Evolutionary conservation across 1,284 basidiomycete species (phyloP), one percentile per base, ranked within the genome.

Genomic region (Ceratobasidium papillatum): DNA sequence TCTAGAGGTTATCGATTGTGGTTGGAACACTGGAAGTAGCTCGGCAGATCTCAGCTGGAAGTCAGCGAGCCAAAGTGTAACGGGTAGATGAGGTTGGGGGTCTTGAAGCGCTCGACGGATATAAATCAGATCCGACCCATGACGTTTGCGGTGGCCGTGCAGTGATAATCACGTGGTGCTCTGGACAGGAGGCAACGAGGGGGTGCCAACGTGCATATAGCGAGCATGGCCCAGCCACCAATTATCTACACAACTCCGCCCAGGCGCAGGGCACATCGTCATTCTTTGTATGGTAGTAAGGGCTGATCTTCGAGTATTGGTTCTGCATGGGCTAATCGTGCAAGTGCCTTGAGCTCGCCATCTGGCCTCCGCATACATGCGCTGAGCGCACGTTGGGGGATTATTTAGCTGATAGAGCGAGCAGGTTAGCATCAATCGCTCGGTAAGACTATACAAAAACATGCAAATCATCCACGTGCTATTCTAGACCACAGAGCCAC

Each of bases 101-200:
- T 38, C 34, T 38, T 61, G 62, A n/a, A 49, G 62, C 45, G 62
- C 68, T 51, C 43, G 30, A 58, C 68, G 68, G 68, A 72, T 72
- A 72, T 72, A 72, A 59, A 72, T 72, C 68, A 61, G 68, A 72
- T 72, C 68, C 68, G 68, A 47, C 27, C 68, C 54, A 72, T 72
- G 54, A 59, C 68, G 58, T 43, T 61, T 3, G 54, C 47, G 45
- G 68, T 52, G 58, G 43, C 68, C 32, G 58, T 61, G 68, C 27
- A n/a, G 41, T 38, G 30, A 45, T 41, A 68, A 68, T 72, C 68
- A 72, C 68, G 68, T 72, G 68, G 38, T 43, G n/a, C 32, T 58
- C 56, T 27, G 56, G 56, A 36, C 56, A 58, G 56, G 36, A 64
- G 25, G 58, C 58, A 61, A 47, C 34, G 43, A 56, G 66, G 69